Base-by-base conservation (phyloP, 2,329 filamentous ascomycete species). In the Monosporascus ibericus region DNA sequence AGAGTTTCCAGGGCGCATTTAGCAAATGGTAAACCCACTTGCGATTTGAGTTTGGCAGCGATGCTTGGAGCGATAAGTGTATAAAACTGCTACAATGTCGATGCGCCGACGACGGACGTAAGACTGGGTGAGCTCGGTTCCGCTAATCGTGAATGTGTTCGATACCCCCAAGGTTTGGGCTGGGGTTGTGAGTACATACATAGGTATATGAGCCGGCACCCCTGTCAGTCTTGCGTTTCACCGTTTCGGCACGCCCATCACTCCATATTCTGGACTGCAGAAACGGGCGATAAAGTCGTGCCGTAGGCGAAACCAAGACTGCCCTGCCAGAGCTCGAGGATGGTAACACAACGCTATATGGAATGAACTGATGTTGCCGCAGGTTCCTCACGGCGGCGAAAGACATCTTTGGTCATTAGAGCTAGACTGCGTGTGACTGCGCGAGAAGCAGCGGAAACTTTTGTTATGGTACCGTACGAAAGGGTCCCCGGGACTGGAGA, bases 171-270 rank as follows among this genome's bases (percentile, higher is more conserved):
- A n/a, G 24, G 15, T 17, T 30, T 46, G 42, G 42, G 30, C 9
- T 24, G 11, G 42, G 42, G 14, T 44, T 46, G 42, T 46, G 7
- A n/a, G 42, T 25, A 49, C 47, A 48, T 47, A 48, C 50, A 55
- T 56, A 53, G 52, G 53, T 52, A 54, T 52, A 59, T 53, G 55
- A 57, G 61, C 61, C 53, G 53, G 55, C 53, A 49, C 60, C 59
- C 59, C 55, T 61, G 61, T 52, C 51, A 54, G 52, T 58, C 56
- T 55, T 59, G 59, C 59, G 61, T 66, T 65, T 66, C 63, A 65
- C 62, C 54, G 59, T 60, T 59, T 61, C 56, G 56, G 54, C 53
- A 59, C 59, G 54, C 56, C 48, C 56, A 60, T 58, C 56, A 57
- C 58, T 55, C 57, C 60, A 57, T 59, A 56, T 55, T 53, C 53